phyloP scores from a whole-genome alignment of 2,329 filamentous ascomycete species.

The Sclerotinia spermophila region DNA sequence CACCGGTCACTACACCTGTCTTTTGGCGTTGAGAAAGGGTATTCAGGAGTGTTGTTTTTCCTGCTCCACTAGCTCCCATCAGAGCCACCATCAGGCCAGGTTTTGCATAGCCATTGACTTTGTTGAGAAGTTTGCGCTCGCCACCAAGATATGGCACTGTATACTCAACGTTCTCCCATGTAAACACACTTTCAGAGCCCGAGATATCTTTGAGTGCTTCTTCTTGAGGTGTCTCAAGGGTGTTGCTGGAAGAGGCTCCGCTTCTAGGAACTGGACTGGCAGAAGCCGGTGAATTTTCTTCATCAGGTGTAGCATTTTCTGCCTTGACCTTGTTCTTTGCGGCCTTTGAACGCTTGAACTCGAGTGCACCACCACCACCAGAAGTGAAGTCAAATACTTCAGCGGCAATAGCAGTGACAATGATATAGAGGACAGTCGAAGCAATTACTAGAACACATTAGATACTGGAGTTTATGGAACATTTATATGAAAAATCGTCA shows the following conservation, averaged over 20 bases:
- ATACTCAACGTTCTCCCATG: constrained; percentile 68
- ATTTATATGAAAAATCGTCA: neutral
- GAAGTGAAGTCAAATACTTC: constrained; percentile 63
- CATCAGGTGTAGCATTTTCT: constrained; percentile 46
- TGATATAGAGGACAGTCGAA: constrained; percentile 70
- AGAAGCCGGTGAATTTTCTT: constrained; percentile 43
- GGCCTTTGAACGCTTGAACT: constrained; percentile 67
- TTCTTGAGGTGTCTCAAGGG: constrained; percentile 33
- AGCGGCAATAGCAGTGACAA: constrained; percentile 66
- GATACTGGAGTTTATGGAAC: neutral
- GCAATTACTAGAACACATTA: constrained; percentile 52
- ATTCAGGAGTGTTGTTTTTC: constrained; percentile 80
- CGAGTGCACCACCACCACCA: constrained; percentile 62
- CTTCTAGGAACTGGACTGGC: constrained; percentile 18
- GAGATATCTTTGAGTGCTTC: constrained; percentile 47
- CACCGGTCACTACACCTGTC: constrained; percentile 56
- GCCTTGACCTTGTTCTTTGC: constrained; percentile 52
- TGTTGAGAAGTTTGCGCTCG: constrained; percentile 59
- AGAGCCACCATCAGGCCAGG: constrained; percentile 74
- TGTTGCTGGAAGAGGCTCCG: constrained; percentile 33
- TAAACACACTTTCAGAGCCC: constrained; percentile 63
- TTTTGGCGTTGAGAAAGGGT: constrained; percentile 69
- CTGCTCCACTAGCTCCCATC: constrained; percentile 77
- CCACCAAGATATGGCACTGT: constrained; percentile 66
- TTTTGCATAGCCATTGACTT: constrained; percentile 73